A percentile compares a stretch with the other conserved stretches of the same genome.
Evolutionary conservation across 2,329 filamentous ascomycete genomes (phyloP).

Genomic region (Calonectria crousiana): DNA sequence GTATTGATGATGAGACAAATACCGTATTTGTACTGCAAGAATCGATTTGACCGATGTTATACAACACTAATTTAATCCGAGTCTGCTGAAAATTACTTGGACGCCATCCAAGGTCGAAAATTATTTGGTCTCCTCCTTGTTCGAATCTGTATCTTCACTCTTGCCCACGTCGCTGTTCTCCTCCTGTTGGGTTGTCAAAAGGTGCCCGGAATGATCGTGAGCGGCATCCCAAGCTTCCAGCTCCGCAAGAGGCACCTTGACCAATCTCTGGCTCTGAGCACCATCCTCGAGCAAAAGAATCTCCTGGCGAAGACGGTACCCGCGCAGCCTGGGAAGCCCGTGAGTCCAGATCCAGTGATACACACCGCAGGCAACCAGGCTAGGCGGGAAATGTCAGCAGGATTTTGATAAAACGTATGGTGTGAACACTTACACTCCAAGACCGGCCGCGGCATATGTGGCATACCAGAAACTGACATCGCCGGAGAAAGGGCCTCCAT

Average conservation of each 20-base stretch:
- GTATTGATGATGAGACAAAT: background rate
- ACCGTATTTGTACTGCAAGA: too few relatives aligned
- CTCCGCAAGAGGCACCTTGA: conserved; percentile 65
- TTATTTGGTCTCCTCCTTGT: conserved; percentile 15
- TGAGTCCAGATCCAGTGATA: conserved; percentile 73
- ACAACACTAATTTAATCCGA: background rate
- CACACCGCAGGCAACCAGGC: conserved; percentile 63
- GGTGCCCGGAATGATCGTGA: conserved; percentile 63
- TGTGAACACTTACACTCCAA: conserved; percentile 68
- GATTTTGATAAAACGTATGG: too few relatives aligned
- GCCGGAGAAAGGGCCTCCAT: conserved; percentile 68
- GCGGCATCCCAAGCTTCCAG: conserved; percentile 67
- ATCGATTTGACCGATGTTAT: background rate
- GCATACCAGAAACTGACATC: conserved; percentile 82
- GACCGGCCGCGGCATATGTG: conserved; percentile 74
- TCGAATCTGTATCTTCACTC: conserved; percentile 22
- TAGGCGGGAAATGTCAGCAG: conserved; percentile 36
- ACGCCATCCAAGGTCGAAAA: too few relatives aligned
- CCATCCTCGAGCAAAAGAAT: conserved; percentile 61
- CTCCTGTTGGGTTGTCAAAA: background rate
- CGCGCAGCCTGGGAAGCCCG: conserved; percentile 61
- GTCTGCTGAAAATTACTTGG: background rate
- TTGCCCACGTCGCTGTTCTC: background rate
- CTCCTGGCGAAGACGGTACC: conserved; percentile 69
- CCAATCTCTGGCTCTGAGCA: conserved; percentile 58